Base-by-base conservation (phyloP, 352 stramenopile genomes). In the Thalassiosira livingstoniorum region DNA sequence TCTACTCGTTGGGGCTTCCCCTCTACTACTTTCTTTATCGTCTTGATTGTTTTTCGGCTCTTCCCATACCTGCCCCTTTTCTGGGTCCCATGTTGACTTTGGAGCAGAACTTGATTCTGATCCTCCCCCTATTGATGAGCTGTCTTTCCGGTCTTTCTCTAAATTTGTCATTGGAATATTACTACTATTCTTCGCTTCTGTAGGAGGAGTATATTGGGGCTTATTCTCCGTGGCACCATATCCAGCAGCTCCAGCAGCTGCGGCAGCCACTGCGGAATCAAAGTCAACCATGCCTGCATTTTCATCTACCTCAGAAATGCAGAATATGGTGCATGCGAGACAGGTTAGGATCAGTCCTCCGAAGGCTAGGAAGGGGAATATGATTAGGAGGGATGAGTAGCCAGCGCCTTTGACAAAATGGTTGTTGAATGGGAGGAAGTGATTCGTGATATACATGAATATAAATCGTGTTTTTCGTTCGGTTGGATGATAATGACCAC, bases 301-400 rank as follows among this genome's bases (percentile, higher is more conserved):
- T 32, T 87, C 87, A 66, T 89, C 75, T 1, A 91, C 81, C 72
- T 94, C 90, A 3, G 87, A 83, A 65, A 93, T 88, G 27, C 90
- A 91, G 80, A 94, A 94, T 43, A 93, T 94, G 1, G 87, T 90
- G 58, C 83, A 92, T 15, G 84, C 88, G 5, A 93, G 66, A 66
- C 88, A 92, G 39, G 69, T 90, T 3, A 94, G 61, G 42, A 93
- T 63, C 23, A 81, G 25, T 71, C 79, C 80, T 84, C 90, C 87
- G 35, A 75, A 82, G 39, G 85, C 75, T 25, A 94, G 72, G 66
- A 93, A 90, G 4, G 90, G 90, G n/a, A 82, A 92, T 75, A 94
- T 93, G 31, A 94, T 90, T 69, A 89, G 82, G 0, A 94, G 31
- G 11, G 78, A 80, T 23, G 88, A 92, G 83, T 90, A 93, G 11